Evolutionary conservation across 2,329 filamentous ascomycete species (phyloP).

Genomic region (Penicillium vulpinum): DNA sequence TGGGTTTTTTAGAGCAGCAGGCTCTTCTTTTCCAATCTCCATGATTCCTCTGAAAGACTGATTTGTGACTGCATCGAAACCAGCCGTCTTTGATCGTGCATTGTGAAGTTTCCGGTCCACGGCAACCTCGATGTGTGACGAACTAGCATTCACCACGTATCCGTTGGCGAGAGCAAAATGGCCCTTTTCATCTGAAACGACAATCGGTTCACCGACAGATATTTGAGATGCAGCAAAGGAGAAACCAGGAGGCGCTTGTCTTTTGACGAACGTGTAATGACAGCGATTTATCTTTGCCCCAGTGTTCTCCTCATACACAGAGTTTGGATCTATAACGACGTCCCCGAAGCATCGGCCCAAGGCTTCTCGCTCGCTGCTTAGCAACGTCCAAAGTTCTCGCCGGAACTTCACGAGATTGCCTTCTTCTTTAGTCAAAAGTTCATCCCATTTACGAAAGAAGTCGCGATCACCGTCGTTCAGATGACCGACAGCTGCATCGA

Average conservation of each 20-base stretch:
- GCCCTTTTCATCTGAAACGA: conserved; percentile 92
- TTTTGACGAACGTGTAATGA: conserved; percentile 80
- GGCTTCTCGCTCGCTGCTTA: conserved; percentile 82
- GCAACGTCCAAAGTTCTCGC: conserved; percentile 93
- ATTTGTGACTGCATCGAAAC: conserved; percentile 74
- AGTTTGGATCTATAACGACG: conserved; percentile 78
- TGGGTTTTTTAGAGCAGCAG: conserved; percentile 37
- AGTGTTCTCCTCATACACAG: conserved; percentile 66
- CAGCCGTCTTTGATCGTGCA: conserved; percentile 70
- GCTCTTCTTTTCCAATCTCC: conserved; percentile 67
- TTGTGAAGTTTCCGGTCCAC: conserved; percentile 91
- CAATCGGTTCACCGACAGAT: conserved; percentile 81
- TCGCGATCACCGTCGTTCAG: conserved; percentile 71
- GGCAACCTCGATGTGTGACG: conserved; percentile 76
- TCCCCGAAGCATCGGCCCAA: conserved; percentile 87
- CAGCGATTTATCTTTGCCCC: conserved; percentile 88
- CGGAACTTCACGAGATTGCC: conserved; percentile 83
- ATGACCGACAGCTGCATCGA: conserved; percentile 76
- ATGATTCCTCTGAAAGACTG: conserved; percentile 91
- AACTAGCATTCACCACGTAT: conserved; percentile 76
- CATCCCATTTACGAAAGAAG: conserved; percentile 95
- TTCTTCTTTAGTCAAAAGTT: conserved; percentile 89
- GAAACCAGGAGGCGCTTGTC: conserved; percentile 60
- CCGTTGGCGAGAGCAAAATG: conserved; percentile 95
- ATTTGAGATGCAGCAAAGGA: conserved; percentile 93